phyloP scores from a whole-genome alignment of 192 early-diverging fungal species.

The Umbelopsis ramanniana region DNA sequence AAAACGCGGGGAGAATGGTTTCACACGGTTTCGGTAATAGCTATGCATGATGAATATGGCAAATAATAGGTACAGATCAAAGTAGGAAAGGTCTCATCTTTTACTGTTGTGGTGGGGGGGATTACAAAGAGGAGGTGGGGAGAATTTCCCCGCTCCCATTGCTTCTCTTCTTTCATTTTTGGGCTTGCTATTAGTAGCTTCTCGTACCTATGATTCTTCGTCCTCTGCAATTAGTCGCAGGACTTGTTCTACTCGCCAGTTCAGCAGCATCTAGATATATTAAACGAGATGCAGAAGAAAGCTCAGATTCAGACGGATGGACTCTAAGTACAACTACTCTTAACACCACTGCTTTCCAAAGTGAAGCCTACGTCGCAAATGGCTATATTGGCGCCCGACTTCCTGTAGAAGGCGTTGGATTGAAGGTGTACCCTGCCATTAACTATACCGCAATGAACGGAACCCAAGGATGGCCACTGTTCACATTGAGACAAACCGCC shows the following conservation, averaged over 20 bases:
- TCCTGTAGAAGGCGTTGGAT: constrained; percentile 37
- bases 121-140: background rate
- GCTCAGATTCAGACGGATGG: constrained; percentile 29
- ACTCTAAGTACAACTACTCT: constrained; percentile 31
- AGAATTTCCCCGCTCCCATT: background rate
- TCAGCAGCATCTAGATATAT: constrained; percentile 7
- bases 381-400: constrained; percentile 44
- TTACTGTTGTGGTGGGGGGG: background rate
- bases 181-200: background rate
- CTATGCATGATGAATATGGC: background rate
- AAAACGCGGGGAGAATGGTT: background rate
- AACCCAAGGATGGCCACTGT: constrained; percentile 43
- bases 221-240: background rate
- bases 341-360: constrained; percentile 34
- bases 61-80: background rate
- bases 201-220: background rate
- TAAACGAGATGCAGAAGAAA: background rate
- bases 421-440: constrained; percentile 35
- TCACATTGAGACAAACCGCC: constrained; percentile 37
- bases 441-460: constrained; percentile 28
- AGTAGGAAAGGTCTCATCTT: background rate
- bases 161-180: constrained; percentile 1
- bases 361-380: constrained; percentile 41
- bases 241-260: background rate
- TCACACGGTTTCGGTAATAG: background rate